Conservation (phyloP, 2,329 filamentous ascomycete genomes). For the Sporothrix pseudoabietina region DNA sequence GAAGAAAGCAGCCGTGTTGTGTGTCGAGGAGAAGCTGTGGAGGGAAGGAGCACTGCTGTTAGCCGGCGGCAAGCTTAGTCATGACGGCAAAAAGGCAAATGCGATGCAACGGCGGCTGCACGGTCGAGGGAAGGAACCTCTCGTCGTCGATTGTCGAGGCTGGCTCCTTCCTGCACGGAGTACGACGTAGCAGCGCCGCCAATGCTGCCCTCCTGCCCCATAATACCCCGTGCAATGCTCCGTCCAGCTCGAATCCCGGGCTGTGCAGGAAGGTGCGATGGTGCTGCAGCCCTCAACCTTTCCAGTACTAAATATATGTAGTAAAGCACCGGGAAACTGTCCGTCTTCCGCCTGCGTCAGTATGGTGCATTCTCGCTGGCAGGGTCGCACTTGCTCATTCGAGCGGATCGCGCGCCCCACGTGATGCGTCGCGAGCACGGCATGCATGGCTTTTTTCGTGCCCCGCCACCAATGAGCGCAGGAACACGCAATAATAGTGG, state of each 20-base stretch:
- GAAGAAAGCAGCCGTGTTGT: not conserved
- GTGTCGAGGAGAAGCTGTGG: not conserved
- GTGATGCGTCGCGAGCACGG: conserved; percentile 28
- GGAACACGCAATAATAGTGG: conserved; percentile 14
- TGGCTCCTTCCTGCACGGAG: conserved; percentile 7
- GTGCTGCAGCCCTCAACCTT: not conserved
- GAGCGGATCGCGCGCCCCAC: conserved; percentile 24
- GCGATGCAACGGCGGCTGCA: not conserved
- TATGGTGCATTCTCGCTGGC: conserved; percentile 13
- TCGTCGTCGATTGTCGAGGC: not conserved
- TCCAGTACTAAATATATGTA: not conserved
- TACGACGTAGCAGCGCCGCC: not conserved
- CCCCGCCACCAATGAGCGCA: conserved; percentile 22
- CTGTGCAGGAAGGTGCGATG: conserved; percentile 8
- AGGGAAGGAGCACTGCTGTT: not conserved
- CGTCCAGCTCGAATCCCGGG: not conserved
- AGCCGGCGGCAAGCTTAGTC: not conserved
- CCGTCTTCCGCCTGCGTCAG: not conserved
- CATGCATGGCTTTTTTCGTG: conserved; percentile 12
- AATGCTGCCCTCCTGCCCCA: not conserved
- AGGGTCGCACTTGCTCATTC: conserved; percentile 20
- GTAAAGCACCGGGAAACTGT: not conserved
- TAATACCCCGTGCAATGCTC: conserved; percentile 15
- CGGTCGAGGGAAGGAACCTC: not conserved
- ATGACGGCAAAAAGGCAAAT: conserved; percentile 9